phyloP scores from a whole-genome alignment of 805 yeast species.

The Ogataea populi-albae region DNA sequence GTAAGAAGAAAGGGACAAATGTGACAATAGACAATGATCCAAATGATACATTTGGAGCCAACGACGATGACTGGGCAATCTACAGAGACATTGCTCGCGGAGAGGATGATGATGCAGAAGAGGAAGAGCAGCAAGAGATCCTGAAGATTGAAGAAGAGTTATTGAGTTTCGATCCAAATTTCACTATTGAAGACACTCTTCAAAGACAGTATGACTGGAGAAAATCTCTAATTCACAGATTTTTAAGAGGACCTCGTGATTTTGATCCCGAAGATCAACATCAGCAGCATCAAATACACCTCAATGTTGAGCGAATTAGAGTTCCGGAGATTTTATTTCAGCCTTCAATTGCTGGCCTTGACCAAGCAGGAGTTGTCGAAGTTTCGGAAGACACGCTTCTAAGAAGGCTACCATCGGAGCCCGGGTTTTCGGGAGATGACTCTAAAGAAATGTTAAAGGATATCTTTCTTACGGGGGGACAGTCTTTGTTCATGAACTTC shows the following conservation, averaged over 20 bases:
- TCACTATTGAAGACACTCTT: conserved; percentile 79
- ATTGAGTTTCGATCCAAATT: conserved; percentile 78
- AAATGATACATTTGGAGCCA: conserved; percentile 90
- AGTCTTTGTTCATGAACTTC: conserved; percentile 61
- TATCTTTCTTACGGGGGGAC: conserved; percentile 86
- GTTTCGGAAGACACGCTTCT: conserved; percentile 63
- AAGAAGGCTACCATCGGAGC: conserved; percentile 54
- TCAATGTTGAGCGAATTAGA: conserved; percentile 86
- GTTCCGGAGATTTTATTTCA: conserved; percentile 92
- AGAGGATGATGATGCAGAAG: conserved; percentile 77
- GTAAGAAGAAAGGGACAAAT: conserved; percentile 49
- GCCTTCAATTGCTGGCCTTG: conserved; percentile 91
- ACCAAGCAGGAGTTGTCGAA: conserved; percentile 92
- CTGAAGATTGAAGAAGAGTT: conserved; percentile 69
- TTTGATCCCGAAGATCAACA: conserved; percentile 79
- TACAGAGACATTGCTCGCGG: conserved; percentile 78
- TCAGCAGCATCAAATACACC: conserved; percentile 84
- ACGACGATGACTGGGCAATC: conserved; percentile 93
- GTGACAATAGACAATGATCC: conserved; percentile 86
- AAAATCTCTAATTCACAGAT: conserved; percentile 73
- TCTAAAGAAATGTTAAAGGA: conserved; percentile 51
- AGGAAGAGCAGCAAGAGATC: conserved; percentile 62
- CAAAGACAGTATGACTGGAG: conserved; percentile 86
- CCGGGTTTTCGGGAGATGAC: conserved; percentile 53
- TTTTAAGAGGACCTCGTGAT: conserved; percentile 86